Conservation (phyloP, 495 filamentous ascomycete genomes). For the Beverwykella pulmonaria region DNA sequence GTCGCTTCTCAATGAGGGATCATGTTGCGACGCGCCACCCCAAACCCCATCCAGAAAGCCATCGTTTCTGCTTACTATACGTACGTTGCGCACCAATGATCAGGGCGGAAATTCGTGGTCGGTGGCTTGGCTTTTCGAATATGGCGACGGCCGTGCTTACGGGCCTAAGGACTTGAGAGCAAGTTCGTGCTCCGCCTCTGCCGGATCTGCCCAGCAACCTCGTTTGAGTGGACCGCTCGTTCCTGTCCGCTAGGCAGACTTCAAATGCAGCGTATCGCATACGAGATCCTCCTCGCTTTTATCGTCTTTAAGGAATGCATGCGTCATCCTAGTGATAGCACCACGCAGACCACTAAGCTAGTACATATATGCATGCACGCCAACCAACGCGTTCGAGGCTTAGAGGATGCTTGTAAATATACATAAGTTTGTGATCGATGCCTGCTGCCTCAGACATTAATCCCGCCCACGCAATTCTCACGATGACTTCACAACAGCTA, state of each 20-base stretch:
- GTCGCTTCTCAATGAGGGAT: no score
- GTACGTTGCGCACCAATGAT: not conserved
- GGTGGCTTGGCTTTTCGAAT: not conserved
- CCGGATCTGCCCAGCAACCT: not conserved
- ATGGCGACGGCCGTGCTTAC: constrained; percentile 15
- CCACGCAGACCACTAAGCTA: not conserved
- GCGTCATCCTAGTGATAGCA: not conserved
- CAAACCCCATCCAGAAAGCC: not conserved
- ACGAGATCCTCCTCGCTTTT: not conserved
- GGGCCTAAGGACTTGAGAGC: not conserved
- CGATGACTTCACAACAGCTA: constrained; percentile 11
- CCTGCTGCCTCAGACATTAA: constrained; percentile 2
- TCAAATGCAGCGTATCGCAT: not conserved
- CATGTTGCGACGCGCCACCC: not conserved
- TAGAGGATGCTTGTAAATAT: not conserved
- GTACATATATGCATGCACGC: not conserved
- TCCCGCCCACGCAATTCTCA: not conserved
- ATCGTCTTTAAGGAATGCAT: not conserved
- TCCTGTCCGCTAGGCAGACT: constrained; percentile 1
- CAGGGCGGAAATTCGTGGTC: not conserved
- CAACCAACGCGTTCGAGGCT: constrained; percentile 2
- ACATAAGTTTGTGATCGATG: constrained; percentile 6
- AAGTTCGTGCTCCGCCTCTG: constrained; percentile 7
- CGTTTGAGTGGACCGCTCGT: constrained; percentile 6
- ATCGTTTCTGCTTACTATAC: not conserved